Evolutionary conservation across 1,284 basidiomycete species (phyloP), one percentile per base, ranked within the genome.

Genomic region (Exobasidium cylindrosporum): DNA sequence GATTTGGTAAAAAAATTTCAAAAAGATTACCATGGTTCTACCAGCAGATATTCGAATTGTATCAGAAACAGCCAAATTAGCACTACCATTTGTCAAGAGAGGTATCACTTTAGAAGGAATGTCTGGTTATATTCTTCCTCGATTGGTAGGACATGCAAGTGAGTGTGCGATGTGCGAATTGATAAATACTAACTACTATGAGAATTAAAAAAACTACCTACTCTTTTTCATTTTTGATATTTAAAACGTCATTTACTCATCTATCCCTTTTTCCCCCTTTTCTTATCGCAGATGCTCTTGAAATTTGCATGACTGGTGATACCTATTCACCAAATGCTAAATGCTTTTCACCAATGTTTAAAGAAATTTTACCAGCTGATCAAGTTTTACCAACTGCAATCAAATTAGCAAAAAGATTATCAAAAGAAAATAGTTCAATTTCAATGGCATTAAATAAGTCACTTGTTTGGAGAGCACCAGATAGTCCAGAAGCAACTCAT

Each of bases 41-140:
- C 47, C 57, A 4, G 47, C 57, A 26, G 57, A 58, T 29, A 45
- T 58, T 30, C 44, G 57, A 21, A 31, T 58, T 46, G 54, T 63
- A n/a, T 52, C 45, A n/a, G 47, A 52, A 6, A 66, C 60, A 24
- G 72, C 73, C 21, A 75, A 74, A 32, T 61, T 75, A 11, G 73
- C 60, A 1, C 65, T 72, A n/a, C 72, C 72, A 1, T 75, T 75
- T 30, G 64, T 63, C 1, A 70, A 75, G 55, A 31, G 73, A 6
- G 73, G 73, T 4, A 75, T 75, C 28, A 64, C 73, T 2, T 65
- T 72, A 58, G 73, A 75, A 44, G 73, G 70, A 2, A 63, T 60
- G 17, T 67, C 63, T 21, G 58, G 60, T 3, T 75, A 68, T 61
- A 54, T 72, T 5, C 57, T 75, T 1, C 73, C 73, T 10, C 30